A percentile compares a stretch with the other conserved stretches of the same genome.
phyloP scores from a whole-genome alignment of 2,329 filamentous ascomycete genomes.

The Aspergillus pseudoterreus region DNA sequence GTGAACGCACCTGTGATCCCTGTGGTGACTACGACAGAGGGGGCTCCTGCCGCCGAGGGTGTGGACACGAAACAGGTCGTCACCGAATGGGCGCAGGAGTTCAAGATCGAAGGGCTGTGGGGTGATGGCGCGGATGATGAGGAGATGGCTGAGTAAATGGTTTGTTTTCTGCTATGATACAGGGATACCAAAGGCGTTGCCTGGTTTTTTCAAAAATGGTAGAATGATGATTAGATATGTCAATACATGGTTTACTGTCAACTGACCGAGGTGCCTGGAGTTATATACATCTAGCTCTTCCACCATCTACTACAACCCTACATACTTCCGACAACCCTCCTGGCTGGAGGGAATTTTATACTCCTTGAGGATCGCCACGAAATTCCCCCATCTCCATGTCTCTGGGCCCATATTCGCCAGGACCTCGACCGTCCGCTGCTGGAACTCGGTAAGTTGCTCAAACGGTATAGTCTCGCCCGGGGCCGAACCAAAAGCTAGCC shows the following conservation, averaged over 20 bases:
- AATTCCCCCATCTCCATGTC: too few relatives aligned
- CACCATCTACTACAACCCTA: too few relatives aligned
- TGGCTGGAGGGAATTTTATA: too few relatives aligned
- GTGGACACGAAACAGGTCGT: slow-evolving; percentile 82
- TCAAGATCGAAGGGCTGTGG: slow-evolving; percentile 91
- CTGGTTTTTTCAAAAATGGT: slow-evolving; percentile 8
- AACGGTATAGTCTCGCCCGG: neutral
- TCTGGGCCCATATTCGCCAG: too few relatives aligned
- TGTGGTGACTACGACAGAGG: slow-evolving; percentile 46
- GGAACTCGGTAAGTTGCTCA: slow-evolving; percentile 1
- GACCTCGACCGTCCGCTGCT: neutral
- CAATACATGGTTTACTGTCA: neutral
- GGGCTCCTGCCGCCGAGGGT: slow-evolving; percentile 26
- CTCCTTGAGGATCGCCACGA: too few relatives aligned
- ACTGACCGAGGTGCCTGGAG: neutral
- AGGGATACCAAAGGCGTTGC: slow-evolving; percentile 31
- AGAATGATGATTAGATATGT: slow-evolving; percentile 7
- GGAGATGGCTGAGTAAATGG: slow-evolving; percentile 38
- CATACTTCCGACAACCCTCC: too few relatives aligned
- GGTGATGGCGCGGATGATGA: slow-evolving; percentile 56
- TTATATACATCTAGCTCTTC: neutral
- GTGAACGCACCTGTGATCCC: slow-evolving; percentile 68
- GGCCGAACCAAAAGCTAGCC: slow-evolving; percentile 1
- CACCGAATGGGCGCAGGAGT: slow-evolving; percentile 88
- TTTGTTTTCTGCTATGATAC: slow-evolving; percentile 22